Conservation (phyloP, 164 flowering plant genomes). For the Macadamia integrifolia region DNA sequence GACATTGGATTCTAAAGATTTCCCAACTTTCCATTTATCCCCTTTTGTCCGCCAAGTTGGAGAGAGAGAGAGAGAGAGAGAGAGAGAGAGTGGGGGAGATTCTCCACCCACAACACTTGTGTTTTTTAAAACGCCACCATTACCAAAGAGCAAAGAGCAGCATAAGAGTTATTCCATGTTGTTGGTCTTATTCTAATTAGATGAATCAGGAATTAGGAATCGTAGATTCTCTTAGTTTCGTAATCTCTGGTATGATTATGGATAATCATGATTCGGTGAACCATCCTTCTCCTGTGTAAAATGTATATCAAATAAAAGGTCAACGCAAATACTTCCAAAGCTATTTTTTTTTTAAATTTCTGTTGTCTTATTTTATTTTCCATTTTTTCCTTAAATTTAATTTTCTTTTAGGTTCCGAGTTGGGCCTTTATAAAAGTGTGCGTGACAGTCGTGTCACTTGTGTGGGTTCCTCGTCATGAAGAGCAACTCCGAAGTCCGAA, state of each 20-base stretch:
- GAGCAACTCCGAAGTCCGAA: too few relatives aligned
- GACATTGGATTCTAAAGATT: constrained; percentile 1
- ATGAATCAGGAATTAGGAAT: background rate
- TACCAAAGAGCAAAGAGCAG: background rate
- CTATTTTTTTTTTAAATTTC: too few relatives aligned
- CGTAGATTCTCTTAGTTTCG: background rate
- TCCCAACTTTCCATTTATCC: constrained; percentile 1
- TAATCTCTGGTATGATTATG: background rate
- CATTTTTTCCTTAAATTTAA: too few relatives aligned
- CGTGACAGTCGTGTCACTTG: too few relatives aligned
- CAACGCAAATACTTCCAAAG: background rate
- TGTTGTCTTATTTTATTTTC: too few relatives aligned
- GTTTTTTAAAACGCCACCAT: constrained; percentile 3
- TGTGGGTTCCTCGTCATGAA: too few relatives aligned
- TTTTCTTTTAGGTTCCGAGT: too few relatives aligned
- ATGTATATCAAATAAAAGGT: background rate
- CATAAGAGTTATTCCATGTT: constrained; percentile 13
- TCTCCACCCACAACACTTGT: background rate
- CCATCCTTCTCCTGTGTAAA: too few relatives aligned
- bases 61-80: constrained; percentile 4
- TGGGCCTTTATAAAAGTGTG: too few relatives aligned
- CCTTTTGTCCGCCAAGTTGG: constrained; percentile 8
- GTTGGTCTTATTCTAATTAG: constrained; percentile 3
- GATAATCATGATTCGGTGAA: background rate
- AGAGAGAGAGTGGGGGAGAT: background rate